Evolutionary conservation across 2,329 filamentous ascomycete genomes (phyloP).

Genomic region (Fusarium devonianum): DNA sequence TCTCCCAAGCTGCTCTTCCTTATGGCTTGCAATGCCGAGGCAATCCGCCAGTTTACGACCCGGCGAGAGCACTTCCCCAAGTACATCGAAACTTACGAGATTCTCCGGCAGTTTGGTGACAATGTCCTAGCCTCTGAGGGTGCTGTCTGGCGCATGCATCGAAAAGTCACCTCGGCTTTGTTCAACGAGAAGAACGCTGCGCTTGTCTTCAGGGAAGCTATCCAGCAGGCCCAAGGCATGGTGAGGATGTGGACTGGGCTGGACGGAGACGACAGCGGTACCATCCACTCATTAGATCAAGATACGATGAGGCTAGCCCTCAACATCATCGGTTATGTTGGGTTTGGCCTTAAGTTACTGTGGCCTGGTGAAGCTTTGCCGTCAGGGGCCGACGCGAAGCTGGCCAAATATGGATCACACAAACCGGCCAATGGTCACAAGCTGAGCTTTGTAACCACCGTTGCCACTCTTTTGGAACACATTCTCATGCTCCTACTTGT

Average conservation of each 20-base stretch:
- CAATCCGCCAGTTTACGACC: constrained; percentile 69
- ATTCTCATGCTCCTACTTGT: constrained; percentile 68
- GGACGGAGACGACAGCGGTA: constrained; percentile 40
- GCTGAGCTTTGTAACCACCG: constrained; percentile 70
- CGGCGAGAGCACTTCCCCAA: constrained; percentile 73
- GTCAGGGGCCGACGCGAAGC: constrained; percentile 51
- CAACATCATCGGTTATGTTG: constrained; percentile 69
- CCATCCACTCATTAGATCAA: constrained; percentile 63
- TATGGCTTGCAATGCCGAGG: constrained; percentile 69
- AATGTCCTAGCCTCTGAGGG: constrained; percentile 78
- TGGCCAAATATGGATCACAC: constrained; percentile 58
- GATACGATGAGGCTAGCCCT: constrained; percentile 71
- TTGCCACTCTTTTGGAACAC: constrained; percentile 67
- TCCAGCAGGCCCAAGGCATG: constrained; percentile 69
- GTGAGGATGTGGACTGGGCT: constrained; percentile 62
- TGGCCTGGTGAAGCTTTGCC: constrained; percentile 68
- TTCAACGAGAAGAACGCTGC: constrained; percentile 81
- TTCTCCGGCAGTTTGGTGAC: constrained; percentile 64
- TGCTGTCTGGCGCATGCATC: constrained; percentile 72
- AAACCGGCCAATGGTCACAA: constrained; percentile 60
- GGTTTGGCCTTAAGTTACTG: constrained; percentile 69
- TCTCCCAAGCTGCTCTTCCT: constrained; percentile 62
- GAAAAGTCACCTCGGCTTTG: constrained; percentile 73
- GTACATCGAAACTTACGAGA: constrained; percentile 46
- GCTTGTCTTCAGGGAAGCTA: constrained; percentile 68